These are phyloP conservation scores for Basidiobolus meristosporus DNA, from an alignment of 371 early-diverging fungal genomes.

Conservation along the genomic window DNA sequence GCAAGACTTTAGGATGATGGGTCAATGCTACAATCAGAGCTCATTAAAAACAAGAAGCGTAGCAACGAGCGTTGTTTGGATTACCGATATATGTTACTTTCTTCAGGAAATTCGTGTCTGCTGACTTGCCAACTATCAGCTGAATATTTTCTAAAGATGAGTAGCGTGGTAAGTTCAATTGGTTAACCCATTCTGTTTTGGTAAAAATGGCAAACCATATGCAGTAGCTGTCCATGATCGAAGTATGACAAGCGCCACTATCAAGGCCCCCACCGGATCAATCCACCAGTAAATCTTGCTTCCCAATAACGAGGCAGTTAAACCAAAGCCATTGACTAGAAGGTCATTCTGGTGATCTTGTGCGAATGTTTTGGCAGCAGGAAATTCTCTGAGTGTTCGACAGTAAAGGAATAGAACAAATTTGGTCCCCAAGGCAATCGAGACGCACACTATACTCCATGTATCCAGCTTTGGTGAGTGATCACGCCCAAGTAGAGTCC, in stretches of 20 bases:
- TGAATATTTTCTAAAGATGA: slow-evolving; percentile 50
- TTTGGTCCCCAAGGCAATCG: slow-evolving; percentile 57
- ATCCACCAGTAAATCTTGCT: slow-evolving; percentile 50
- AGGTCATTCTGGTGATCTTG: slow-evolving; percentile 85
- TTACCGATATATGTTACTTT: slow-evolving; percentile 62
- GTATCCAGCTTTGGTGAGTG: slow-evolving; percentile 27
- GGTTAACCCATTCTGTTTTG: too few species aligned
- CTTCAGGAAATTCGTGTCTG: slow-evolving; percentile 58
- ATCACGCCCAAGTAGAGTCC: slow-evolving; percentile 8
- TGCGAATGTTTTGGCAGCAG: slow-evolving; percentile 56
- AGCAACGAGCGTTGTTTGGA: neutral
- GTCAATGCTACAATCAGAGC: slow-evolving; percentile 38
- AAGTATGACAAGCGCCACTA: slow-evolving; percentile 66
- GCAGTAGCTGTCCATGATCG: slow-evolving; percentile 65
- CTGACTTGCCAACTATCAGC: slow-evolving; percentile 72
- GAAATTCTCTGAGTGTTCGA: slow-evolving; percentile 36
- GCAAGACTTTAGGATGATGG: slow-evolving; percentile 46
- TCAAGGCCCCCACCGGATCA: slow-evolving; percentile 78
- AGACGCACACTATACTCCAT: slow-evolving; percentile 40
- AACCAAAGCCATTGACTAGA: slow-evolving; percentile 60
- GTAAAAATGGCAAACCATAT: too few species aligned
- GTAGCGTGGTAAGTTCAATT: too few species aligned
- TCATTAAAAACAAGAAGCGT: neutral
- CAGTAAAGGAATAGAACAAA: slow-evolving; percentile 60
- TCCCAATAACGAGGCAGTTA: slow-evolving; percentile 55